Conservation (phyloP, 176 grass and related monocot species). For the Oryza officinalis region DNA sequence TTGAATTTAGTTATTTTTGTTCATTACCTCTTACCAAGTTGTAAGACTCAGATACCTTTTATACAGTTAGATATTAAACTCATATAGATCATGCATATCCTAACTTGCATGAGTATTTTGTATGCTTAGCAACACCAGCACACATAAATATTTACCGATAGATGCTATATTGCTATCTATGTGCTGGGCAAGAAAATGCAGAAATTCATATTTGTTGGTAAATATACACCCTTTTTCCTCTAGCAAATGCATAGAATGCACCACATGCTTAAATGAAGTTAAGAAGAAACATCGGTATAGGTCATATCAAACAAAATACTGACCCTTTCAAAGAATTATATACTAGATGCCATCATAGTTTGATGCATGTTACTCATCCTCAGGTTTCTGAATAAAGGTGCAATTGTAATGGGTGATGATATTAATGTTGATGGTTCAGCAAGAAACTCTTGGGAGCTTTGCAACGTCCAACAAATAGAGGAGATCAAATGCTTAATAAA, state of each 20-base stretch:
- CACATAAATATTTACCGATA: background rate
- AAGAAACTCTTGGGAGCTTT: constrained; percentile 61
- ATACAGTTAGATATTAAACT: background rate
- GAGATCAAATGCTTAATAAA: constrained; percentile 79
- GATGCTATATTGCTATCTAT: background rate
- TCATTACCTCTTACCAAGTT: constrained; percentile 12
- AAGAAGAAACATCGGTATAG: background rate
- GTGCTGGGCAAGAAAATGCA: constrained; percentile 8
- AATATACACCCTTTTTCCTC: constrained; percentile 6
- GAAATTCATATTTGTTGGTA: constrained; percentile 9
- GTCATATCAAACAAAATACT: background rate
- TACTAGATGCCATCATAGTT: constrained; percentile 2
- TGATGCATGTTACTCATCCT: constrained; percentile 15
- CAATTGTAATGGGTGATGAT: constrained; percentile 57
- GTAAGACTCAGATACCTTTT: background rate
- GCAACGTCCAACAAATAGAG: constrained; percentile 78
- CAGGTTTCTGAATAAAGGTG: constrained; percentile 78
- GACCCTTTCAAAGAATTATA: constrained; percentile 1
- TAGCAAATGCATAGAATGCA: background rate
- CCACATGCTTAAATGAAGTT: constrained; percentile 11
- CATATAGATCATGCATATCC: background rate
- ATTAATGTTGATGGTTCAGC: constrained; percentile 49
- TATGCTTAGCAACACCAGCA: constrained; percentile 1
- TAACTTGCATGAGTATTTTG: constrained; percentile 15
- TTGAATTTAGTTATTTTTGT: background rate